These are phyloP conservation scores for Tulasnella sp. DNA, from an alignment of 768 basidiomycete genomes.

Conservation along the genomic window DNA sequence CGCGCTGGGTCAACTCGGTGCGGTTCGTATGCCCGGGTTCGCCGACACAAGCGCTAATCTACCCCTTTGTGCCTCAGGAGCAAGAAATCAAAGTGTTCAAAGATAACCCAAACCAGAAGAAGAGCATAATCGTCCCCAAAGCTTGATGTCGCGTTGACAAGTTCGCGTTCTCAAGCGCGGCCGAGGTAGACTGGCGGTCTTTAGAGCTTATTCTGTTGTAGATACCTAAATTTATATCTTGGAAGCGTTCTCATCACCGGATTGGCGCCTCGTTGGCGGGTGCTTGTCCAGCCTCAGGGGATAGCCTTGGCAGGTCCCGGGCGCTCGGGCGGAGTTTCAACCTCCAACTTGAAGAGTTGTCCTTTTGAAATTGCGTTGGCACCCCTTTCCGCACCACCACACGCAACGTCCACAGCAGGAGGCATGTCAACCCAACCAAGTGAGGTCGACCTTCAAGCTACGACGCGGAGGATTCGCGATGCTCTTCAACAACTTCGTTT, in stretches of 20 bases:
- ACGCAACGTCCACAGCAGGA: background rate
- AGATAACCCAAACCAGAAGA: background rate
- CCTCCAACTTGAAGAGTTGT: background rate
- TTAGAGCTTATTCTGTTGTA: background rate
- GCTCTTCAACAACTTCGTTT: slow-evolving; percentile 3
- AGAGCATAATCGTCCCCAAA: background rate
- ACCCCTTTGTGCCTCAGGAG: background rate
- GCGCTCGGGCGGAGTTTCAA: background rate
- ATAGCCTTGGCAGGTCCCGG: background rate
- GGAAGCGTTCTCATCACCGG: background rate
- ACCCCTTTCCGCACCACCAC: background rate
- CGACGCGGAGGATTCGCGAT: slow-evolving; percentile 2
- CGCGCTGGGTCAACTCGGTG: background rate
- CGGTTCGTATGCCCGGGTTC: background rate
- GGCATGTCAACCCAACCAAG: background rate
- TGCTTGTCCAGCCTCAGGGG: background rate
- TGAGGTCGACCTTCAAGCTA: background rate
- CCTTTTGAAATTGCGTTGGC: background rate
- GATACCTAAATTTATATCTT: background rate
- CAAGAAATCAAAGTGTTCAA: background rate
- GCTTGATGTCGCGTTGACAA: background rate
- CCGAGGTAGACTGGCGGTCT: background rate
- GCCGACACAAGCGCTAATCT: background rate
- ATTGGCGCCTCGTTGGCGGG: background rate
- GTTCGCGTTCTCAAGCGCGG: background rate